Percentiles rank a stretch among this genome's conserved stretches.
Evolutionary conservation across 805 yeast genomes (phyloP).

Genomic region (Wickerhamomyces rabaulensis): DNA sequence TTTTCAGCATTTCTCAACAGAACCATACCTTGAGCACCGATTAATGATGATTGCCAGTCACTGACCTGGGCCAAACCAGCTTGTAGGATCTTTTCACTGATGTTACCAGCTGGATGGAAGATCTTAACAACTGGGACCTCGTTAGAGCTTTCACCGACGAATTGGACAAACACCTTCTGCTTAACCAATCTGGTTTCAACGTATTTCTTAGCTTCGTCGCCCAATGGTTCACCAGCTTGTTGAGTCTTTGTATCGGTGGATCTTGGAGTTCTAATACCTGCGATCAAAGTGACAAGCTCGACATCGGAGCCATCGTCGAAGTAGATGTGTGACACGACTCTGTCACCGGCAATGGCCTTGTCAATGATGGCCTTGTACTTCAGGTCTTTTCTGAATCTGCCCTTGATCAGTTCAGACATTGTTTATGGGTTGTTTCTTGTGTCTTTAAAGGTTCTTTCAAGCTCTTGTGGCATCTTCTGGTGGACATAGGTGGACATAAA

Average conservation of each 20-base stretch:
- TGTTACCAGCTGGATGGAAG: conserved; percentile 72
- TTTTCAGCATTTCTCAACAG: conserved; percentile 60
- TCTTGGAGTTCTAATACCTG: conserved; percentile 73
- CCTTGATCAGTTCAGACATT: conserved; percentile 20
- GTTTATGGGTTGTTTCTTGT: background rate
- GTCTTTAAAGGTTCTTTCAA: too few species aligned
- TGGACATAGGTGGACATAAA: too few species aligned
- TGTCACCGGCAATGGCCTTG: conserved; percentile 72
- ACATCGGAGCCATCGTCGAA: conserved; percentile 46
- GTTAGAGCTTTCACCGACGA: conserved; percentile 57
- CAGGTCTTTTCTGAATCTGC: conserved; percentile 22
- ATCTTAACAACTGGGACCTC: conserved; percentile 57
- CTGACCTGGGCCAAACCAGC: conserved; percentile 70
- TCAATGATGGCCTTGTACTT: conserved; percentile 54
- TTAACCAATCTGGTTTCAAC: conserved; percentile 62
- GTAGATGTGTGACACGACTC: conserved; percentile 56
- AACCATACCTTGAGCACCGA: conserved; percentile 64
- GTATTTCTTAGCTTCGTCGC: conserved; percentile 59
- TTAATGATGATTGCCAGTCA: conserved; percentile 71
- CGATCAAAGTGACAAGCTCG: conserved; percentile 56
- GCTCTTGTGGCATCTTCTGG: too few species aligned
- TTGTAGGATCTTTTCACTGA: conserved; percentile 60
- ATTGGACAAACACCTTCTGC: conserved; percentile 48
- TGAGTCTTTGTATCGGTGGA: conserved; percentile 40
- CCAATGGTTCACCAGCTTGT: conserved; percentile 49